Evolutionary conservation across 176 grass and related monocot genomes (phyloP).

Genomic region (Musa acuminata): DNA sequence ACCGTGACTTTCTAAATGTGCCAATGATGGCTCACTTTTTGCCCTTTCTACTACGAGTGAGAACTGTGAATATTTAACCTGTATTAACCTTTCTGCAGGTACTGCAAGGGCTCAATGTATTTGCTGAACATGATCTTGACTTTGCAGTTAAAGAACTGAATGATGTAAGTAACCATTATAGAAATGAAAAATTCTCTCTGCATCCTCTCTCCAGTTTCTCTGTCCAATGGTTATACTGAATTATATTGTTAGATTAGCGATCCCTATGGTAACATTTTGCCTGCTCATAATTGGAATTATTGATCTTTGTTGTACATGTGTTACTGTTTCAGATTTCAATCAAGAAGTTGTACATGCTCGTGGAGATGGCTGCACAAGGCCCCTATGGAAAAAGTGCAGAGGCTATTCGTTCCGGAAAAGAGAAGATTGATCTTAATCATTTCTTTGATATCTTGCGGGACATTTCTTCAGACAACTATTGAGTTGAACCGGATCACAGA

Average conservation of each 20-base stretch:
- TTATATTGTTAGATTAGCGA: neutral
- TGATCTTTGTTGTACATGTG: neutral
- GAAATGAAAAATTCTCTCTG: neutral
- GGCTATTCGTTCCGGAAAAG: slow-evolving; percentile 63
- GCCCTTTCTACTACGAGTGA: too few relatives aligned
- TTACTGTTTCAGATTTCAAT: slow-evolving; percentile 64
- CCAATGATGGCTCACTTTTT: too few relatives aligned
- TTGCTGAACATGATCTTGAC: slow-evolving; percentile 58
- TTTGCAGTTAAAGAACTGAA: slow-evolving; percentile 70
- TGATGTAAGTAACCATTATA: slow-evolving; percentile 41
- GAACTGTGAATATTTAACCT: too few relatives aligned
- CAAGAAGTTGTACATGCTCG: slow-evolving; percentile 82
- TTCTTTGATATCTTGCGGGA: slow-evolving; percentile 94
- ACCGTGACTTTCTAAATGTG: too few relatives aligned
- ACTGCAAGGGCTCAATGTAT: slow-evolving; percentile 63
- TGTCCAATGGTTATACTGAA: neutral
- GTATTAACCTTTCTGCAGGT: slow-evolving; percentile 33
- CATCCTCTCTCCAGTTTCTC: neutral
- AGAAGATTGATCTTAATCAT: slow-evolving; percentile 81
- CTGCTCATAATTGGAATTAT: neutral
- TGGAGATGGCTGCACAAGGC: slow-evolving; percentile 94
- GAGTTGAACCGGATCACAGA: neutral
- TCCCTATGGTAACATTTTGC: neutral
- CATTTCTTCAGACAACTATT: slow-evolving; percentile 27
- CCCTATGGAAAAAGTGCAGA: slow-evolving; percentile 54